Conservation (phyloP, 306 rosid species). For the Vigna reflexopilosa region DNA sequence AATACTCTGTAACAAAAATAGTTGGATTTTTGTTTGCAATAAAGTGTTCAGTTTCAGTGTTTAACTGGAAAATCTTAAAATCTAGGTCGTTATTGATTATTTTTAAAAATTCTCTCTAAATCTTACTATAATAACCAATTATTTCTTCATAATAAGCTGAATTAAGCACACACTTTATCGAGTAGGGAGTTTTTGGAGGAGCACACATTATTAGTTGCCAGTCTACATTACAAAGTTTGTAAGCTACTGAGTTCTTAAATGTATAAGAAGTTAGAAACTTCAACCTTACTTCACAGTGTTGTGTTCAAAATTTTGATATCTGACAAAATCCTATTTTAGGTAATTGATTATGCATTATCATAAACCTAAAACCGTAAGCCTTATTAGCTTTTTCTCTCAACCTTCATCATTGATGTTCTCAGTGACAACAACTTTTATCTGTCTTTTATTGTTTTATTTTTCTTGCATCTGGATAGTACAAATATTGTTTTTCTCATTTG, state of each 20-base stretch:
- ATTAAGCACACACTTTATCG: background rate
- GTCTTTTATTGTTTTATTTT: background rate
- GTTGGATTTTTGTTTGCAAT: no score
- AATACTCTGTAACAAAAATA: no score
- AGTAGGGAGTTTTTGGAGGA: background rate
- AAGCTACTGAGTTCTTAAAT: background rate
- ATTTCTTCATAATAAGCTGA: background rate
- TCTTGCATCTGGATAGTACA: background rate
- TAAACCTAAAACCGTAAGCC: background rate
- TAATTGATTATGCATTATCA: background rate
- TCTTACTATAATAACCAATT: no score
- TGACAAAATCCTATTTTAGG: background rate
- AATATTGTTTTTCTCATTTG: background rate
- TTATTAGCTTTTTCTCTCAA: background rate
- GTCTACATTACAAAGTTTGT: background rate
- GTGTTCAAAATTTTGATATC: background rate
- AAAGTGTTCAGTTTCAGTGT: background rate
- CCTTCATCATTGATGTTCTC: background rate
- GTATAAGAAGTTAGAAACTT: background rate
- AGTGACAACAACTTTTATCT: background rate
- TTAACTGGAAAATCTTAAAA: background rate
- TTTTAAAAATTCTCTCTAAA: background rate
- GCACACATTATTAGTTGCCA: background rate
- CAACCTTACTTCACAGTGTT: background rate
- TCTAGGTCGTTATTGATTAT: background rate